Base-by-base conservation (phyloP, 169 alveolate species). In the Perkinsus olseni region DNA sequence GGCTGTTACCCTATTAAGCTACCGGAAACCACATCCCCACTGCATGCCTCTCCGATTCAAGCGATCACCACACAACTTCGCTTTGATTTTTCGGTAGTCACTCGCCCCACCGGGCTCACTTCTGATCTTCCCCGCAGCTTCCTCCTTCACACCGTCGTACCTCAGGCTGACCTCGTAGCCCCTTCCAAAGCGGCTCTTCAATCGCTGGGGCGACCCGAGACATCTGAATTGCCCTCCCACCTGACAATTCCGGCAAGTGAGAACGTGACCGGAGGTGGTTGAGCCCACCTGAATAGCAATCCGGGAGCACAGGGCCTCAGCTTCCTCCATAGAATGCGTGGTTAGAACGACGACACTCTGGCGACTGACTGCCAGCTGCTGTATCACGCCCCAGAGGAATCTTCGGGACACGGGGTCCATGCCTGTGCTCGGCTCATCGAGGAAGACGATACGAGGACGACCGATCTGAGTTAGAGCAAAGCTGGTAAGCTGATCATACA, bases 311-410 rank as follows among this genome's bases (percentile, higher is more conserved):
- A 98, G 96, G 0, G 98, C 98, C 96, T 98, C 99, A 38, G 98
- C 98, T 94, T 98, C 99, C 95, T 98, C 98, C 99, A 98, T 98
- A 92, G 98, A 96, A 94, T 98, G 99, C 48, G 99, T 98, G 0
- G 99, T 97, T 92, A 98, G 96, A 50, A 98, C 97, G 90, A 93
- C 94, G 24, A 91, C 38, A 39, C 74, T 91, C 24, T 39, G 4
- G 74, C 62, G 74, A 11, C 31, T 0, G 8, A 6, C 4, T 24
- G 62, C 93, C 39, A 39, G 94, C 36, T 94, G 93, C 91, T 95
- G 93, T 0, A 97, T 96, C 91, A 96, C 74, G 8, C 94, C 51
- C 98, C 98, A 97, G 0, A 97, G 96, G 92, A 95, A 94, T 74
- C 97, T 95, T 91, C 96, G 95, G 38, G 95, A 94, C 74, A 95